These are phyloP conservation scores for Fistulifera pelliculosa DNA, from an alignment of 108 stramenopile genomes.

Conservation along the genomic window DNA sequence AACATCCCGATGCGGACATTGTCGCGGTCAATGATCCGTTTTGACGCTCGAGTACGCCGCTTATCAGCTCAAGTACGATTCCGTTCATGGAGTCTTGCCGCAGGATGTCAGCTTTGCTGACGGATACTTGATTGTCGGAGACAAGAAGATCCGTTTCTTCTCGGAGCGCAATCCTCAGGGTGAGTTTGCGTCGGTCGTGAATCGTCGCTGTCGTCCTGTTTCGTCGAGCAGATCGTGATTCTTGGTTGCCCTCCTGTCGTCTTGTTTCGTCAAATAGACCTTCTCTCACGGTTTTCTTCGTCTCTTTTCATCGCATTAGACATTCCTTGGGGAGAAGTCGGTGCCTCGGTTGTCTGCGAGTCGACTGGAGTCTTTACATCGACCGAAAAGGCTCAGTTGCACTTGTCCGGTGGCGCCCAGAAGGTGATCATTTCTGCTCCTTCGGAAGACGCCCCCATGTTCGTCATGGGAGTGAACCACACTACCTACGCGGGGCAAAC, in stretches of 20 bases:
- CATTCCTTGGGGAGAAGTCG: slow-evolving; percentile 86
- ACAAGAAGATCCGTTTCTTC: slow-evolving; percentile 74
- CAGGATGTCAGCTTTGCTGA: slow-evolving; percentile 75
- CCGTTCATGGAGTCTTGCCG: slow-evolving; percentile 87
- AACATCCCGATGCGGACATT: slow-evolving; percentile 73
- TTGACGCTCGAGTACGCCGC: slow-evolving; percentile 74
- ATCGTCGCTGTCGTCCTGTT: no score
- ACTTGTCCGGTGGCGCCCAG: slow-evolving; percentile 93
- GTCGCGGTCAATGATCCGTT: slow-evolving; percentile 95
- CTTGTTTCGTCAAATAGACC: neutral
- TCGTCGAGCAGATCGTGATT: no score
- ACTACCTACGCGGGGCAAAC: slow-evolving; percentile 59
- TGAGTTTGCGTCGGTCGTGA: neutral
- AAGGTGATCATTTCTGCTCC: slow-evolving; percentile 93
- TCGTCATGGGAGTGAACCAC: slow-evolving; percentile 98
- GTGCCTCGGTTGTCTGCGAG: slow-evolving; percentile 91
- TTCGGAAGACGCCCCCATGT: slow-evolving; percentile 94
- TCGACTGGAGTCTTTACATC: slow-evolving; percentile 96
- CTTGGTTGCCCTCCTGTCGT: neutral
- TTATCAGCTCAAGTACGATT: slow-evolving; percentile 97
- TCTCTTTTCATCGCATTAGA: slow-evolving; percentile 14
- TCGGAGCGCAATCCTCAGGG: slow-evolving; percentile 73
- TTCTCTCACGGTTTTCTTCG: neutral
- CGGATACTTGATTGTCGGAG: slow-evolving; percentile 81
- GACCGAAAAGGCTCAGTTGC: slow-evolving; percentile 75